phyloP scores from a whole-genome alignment of 192 early-diverging fungal genomes.

The Linnemannia exigua region DNA sequence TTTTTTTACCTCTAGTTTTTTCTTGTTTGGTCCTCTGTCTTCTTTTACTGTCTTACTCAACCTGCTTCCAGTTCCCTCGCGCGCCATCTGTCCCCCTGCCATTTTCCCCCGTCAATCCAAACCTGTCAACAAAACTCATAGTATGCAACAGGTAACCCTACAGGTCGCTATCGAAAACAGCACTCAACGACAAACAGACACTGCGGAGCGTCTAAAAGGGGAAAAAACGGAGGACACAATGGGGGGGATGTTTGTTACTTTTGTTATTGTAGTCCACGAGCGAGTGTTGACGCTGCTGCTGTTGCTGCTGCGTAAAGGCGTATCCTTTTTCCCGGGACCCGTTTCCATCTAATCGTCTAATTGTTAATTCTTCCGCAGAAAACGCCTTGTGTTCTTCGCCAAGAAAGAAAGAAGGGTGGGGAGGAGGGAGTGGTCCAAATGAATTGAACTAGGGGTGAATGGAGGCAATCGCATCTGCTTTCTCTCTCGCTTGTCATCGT shows the following conservation, averaged over 20 bases:
- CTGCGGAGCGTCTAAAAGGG: no score
- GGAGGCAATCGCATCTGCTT: neutral
- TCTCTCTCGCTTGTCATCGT: neutral
- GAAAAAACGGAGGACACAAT: no score
- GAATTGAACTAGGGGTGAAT: neutral
- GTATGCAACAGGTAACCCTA: no score
- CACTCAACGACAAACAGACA: no score
- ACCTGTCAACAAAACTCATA: no score
- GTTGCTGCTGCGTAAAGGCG: neutral
- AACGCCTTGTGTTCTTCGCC: neutral
- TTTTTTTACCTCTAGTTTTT: neutral
- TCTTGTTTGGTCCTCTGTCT: neutral
- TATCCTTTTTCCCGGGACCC: neutral
- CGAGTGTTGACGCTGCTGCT: no score
- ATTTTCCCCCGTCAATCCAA: no score
- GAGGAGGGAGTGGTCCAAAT: neutral
- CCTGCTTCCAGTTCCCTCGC: no score
- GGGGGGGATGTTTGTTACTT: neutral
- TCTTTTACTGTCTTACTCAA: no score
- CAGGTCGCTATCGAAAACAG: no score
- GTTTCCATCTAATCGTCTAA: no score
- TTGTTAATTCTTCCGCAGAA: neutral
- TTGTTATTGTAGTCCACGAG: neutral
- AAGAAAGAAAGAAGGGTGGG: neutral
- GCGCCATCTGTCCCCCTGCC: no score